Base-by-base conservation (phyloP, 176 grass and related monocot species). In the Zoysia pacifica region DNA sequence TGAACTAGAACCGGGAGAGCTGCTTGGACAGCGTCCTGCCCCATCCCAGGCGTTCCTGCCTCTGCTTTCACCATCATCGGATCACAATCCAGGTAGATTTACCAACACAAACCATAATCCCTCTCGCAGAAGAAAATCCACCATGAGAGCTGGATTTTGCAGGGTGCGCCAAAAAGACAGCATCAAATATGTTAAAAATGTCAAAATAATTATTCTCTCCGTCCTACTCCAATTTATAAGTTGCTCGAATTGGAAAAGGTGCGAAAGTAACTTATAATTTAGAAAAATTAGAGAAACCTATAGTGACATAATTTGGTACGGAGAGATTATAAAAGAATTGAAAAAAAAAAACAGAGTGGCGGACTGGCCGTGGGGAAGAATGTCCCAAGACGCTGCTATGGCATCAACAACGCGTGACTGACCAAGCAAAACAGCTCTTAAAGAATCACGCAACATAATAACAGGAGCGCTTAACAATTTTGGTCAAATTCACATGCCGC, bases 401-500 rank as follows among this genome's bases (percentile, higher is more conserved):
- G 28, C 28, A 28, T 28, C 28, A 28, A 28, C 28, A 28, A 28
- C 28, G 28, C 28, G 28, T 28, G 28, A n/a, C 11, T 66, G 47
- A 38, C 13, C 60, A 9, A 83, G 46, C 41, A 58, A 68, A 67
- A 67, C 6, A 47, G 71, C 15, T 2, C 10, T 44, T 41, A 16
- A 83, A 58, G 19, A 48, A 75, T 39, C 2, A 20, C 13, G 18
- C 1, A 66, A 40, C 8, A 42, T n/a, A 52, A n/a, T 52, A 66
- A 20, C 37, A 39, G 51, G 9, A 51, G 61, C 28, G 0, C 28
- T 28, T 65, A 64, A 6, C 16, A 62, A 43, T 41, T 67, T 41
- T 67, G 48, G 48, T 67, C 63, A 54, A 79, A 78, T 72, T 7
- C 42, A 79, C 69, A 79, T 6, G 56, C 56, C 66, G 41, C 8